A percentile compares a stretch with the other conserved stretches of the same genome.
Evolutionary conservation across 2,329 filamentous ascomycete species (phyloP).

Genomic region (Leptographium wingfieldii): DNA sequence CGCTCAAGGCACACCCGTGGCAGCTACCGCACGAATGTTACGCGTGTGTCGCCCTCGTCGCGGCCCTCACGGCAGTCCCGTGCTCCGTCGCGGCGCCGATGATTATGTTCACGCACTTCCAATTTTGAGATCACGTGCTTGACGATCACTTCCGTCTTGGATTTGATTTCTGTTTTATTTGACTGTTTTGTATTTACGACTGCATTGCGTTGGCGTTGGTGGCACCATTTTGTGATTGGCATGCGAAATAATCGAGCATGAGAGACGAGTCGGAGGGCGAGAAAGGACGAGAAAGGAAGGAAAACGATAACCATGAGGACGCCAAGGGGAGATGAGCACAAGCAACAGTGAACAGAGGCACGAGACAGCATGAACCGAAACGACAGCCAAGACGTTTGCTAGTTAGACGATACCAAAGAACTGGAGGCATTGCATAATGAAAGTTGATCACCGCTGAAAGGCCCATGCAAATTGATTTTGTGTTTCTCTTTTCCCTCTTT

Average conservation of each 20-base stretch:
- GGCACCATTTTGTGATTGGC: neutral
- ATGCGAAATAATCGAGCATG: no score
- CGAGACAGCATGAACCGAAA: neutral
- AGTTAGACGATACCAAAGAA: neutral
- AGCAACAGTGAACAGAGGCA: neutral
- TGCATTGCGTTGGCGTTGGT: neutral
- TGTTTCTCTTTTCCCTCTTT: neutral
- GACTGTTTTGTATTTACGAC: neutral
- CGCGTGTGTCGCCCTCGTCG: conserved; percentile 15
- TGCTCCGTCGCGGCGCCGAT: neutral
- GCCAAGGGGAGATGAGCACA: neutral
- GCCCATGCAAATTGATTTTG: neutral
- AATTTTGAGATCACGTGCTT: neutral
- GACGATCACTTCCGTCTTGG: neutral
- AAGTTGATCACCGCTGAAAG: neutral
- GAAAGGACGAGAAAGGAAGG: neutral
- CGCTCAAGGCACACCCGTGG: conserved; percentile 12
- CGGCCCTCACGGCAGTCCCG: conserved; percentile 9
- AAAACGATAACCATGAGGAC: neutral
- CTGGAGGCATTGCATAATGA: neutral
- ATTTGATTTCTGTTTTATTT: neutral
- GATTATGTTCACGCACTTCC: neutral
- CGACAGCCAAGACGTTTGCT: no score
- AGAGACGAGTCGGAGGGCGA: neutral
- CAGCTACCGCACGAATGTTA: conserved; percentile 16